Conservation (phyloP, 208 protist species). For the Acanthamoeba divionensis region DNA sequence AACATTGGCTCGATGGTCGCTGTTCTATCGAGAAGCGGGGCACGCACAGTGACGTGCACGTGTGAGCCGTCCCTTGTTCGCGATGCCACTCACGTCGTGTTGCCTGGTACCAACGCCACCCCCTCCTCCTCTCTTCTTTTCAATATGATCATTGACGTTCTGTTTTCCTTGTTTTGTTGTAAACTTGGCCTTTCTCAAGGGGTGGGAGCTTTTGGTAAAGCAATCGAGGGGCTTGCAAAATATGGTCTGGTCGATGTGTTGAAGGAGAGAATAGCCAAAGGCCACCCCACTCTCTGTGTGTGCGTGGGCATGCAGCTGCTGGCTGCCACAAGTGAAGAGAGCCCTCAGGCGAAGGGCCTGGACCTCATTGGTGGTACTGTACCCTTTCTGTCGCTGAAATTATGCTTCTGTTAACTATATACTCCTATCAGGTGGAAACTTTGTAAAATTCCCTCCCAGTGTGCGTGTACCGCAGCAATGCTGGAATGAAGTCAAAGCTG, state of each 20-base stretch:
- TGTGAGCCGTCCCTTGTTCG: not conserved
- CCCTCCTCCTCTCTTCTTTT: not conserved
- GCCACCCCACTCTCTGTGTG: conserved; percentile 47
- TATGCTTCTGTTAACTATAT: not conserved
- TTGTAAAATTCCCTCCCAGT: conserved; percentile 19
- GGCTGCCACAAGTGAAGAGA: conserved; percentile 48
- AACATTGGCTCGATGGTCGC: conserved; percentile 25
- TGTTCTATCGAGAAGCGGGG: not conserved
- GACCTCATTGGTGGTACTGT: not conserved
- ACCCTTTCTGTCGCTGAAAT: not conserved
- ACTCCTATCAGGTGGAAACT: not conserved
- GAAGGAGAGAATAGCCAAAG: conserved; percentile 6
- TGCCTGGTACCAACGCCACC: not conserved
- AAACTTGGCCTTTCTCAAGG: not conserved
- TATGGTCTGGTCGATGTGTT: not conserved
- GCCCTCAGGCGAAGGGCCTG: conserved; percentile 15
- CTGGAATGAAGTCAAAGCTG: conserved; percentile 53
- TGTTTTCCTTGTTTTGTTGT: not conserved
- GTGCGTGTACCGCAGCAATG: conserved; percentile 57
- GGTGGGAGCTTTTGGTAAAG: conserved; percentile 26
- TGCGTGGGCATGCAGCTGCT: conserved; percentile 57
- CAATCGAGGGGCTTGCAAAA: conserved; percentile 13
- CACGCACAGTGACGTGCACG: not conserved
- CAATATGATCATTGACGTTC: not conserved
- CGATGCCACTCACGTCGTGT: not conserved